A percentile compares a stretch with the other conserved stretches of the same genome.
Evolutionary conservation across 2,329 filamentous ascomycete species (phyloP).

Genomic region (Trichoderma atroviride): DNA sequence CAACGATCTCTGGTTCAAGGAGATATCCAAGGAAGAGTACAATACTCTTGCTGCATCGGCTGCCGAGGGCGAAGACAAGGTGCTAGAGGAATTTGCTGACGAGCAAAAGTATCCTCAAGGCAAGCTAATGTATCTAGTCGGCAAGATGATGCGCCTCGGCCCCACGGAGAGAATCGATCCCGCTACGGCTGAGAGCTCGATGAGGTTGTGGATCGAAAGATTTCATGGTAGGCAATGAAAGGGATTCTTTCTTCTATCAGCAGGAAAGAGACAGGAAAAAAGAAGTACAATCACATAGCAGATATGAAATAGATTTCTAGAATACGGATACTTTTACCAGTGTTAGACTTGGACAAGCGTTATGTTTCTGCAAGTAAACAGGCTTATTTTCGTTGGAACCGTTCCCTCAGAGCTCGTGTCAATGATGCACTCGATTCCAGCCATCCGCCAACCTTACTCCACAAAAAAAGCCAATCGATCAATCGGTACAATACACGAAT

Average conservation of each 20-base stretch:
- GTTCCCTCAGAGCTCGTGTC: background rate
- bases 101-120: conserved; percentile 55
- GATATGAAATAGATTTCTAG: background rate
- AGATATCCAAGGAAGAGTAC: conserved; percentile 54
- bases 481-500: background rate
- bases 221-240: conserved; percentile 14
- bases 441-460: background rate
- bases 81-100: conserved; percentile 50
- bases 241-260: background rate
- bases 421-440: background rate
- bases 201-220: conserved; percentile 42
- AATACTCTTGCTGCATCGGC: conserved; percentile 48
- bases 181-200: conserved; percentile 50
- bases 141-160: conserved; percentile 59
- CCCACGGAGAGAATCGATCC: conserved; percentile 59
- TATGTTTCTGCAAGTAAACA: background rate
- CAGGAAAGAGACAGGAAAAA: background rate
- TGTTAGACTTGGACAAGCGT: background rate
- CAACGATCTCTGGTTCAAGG: conserved; percentile 57
- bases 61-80: conserved; percentile 49
- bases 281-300: background rate
- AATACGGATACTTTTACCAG: background rate
- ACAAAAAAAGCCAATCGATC: background rate
- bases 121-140: conserved; percentile 63
- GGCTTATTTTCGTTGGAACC: background rate